phyloP scores from a whole-genome alignment of 2,329 filamentous ascomycete genomes.

The Teratosphaeria destructans region DNA sequence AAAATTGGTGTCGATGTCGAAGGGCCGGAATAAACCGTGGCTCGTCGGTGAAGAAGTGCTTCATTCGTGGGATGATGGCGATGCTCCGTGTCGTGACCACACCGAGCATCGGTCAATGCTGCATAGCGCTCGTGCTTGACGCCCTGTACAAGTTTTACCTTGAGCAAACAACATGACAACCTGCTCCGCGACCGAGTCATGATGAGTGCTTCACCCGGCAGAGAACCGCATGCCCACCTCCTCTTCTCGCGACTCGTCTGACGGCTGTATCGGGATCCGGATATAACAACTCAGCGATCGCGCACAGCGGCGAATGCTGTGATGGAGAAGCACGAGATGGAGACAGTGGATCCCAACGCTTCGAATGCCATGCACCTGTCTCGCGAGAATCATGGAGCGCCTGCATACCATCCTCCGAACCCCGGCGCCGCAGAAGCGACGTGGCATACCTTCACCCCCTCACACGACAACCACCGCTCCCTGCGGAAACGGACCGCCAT shows the following conservation, averaged over 20 bases:
- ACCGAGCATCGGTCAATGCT: neutral
- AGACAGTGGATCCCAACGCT: neutral
- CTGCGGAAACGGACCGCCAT: conserved; percentile 2
- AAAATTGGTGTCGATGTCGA: too few species aligned
- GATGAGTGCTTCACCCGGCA: neutral
- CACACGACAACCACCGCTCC: conserved; percentile 4
- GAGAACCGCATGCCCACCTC: neutral
- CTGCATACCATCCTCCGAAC: neutral
- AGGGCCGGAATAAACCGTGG: too few species aligned
- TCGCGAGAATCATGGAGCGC: neutral
- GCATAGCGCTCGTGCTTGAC: neutral
- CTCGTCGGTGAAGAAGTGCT: neutral
- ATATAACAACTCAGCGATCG: neutral
- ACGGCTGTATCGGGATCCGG: neutral
- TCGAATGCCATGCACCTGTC: neutral
- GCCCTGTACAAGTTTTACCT: neutral
- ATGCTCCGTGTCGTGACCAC: neutral
- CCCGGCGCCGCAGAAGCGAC: neutral
- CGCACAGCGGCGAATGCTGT: neutral
- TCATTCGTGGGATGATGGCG: neutral
- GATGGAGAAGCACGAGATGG: neutral
- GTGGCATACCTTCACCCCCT: conserved; percentile 2
- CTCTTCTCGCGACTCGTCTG: neutral
- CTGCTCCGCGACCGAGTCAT: neutral
- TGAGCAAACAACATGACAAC: neutral